These are phyloP conservation scores for Diplodia mutila DNA, from an alignment of 2,329 filamentous ascomycete genomes.

Conservation along the genomic window DNA sequence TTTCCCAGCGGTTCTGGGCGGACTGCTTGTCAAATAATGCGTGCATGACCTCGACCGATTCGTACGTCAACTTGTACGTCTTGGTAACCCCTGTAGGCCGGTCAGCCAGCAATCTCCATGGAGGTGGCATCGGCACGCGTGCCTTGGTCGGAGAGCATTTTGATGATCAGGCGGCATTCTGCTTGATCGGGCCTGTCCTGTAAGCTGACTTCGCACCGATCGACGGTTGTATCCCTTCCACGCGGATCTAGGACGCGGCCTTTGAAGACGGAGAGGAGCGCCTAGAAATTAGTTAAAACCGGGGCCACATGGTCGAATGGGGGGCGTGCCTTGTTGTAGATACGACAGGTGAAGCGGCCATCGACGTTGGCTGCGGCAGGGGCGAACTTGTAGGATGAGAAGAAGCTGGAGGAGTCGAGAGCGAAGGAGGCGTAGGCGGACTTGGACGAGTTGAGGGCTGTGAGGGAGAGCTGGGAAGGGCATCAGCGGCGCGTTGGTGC, in stretches of 20 bases:
- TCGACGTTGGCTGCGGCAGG: slow-evolving; percentile 39
- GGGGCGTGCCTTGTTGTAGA: slow-evolving; percentile 67
- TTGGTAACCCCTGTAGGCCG: slow-evolving; percentile 66
- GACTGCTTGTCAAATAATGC: slow-evolving; percentile 72
- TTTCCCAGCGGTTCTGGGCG: slow-evolving; percentile 71
- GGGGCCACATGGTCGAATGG: not conserved
- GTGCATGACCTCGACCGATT: slow-evolving; percentile 73
- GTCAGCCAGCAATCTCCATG: not conserved
- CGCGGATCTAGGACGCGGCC: slow-evolving; percentile 65
- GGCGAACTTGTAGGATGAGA: slow-evolving; percentile 71
- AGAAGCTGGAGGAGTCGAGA: slow-evolving; percentile 70
- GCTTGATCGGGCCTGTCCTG: slow-evolving; percentile 69
- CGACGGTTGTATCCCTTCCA: slow-evolving; percentile 71
- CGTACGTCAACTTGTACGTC: slow-evolving; percentile 76
- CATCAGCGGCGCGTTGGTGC: slow-evolving; percentile 27
- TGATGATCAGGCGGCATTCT: slow-evolving; percentile 74
- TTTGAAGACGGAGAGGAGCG: slow-evolving; percentile 74
- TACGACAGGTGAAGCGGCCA: slow-evolving; percentile 70
- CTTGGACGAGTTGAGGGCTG: slow-evolving; percentile 77
- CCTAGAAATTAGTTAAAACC: slow-evolving; percentile 26
- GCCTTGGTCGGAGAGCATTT: slow-evolving; percentile 74
- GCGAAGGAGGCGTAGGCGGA: slow-evolving; percentile 77
- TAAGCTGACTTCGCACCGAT: slow-evolving; percentile 73
- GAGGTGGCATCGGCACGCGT: slow-evolving; percentile 34
- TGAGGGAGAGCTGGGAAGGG: slow-evolving; percentile 65